Percentiles rank a stretch among this genome's conserved stretches.
Evolutionary conservation across 108 stramenopile species (phyloP).

Genomic region (Halocafeteria seosinensis): DNA sequence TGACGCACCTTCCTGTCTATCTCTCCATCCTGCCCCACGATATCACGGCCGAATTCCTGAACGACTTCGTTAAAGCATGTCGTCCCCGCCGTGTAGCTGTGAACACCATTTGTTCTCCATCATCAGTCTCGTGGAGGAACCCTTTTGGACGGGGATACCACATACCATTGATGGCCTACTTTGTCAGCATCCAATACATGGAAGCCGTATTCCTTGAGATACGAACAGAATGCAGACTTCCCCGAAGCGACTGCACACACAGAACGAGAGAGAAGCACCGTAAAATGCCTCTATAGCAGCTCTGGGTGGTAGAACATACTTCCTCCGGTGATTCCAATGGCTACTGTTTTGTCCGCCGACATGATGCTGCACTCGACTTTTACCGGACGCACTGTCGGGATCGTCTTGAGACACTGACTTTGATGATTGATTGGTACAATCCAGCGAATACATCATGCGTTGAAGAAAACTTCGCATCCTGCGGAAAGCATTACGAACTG

Average conservation of each 20-base stretch:
- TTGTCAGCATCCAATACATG: background rate
- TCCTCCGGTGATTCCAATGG: background rate
- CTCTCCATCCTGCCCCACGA: background rate
- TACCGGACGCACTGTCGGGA: too few species aligned
- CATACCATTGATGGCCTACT: background rate
- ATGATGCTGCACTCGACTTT: too few species aligned
- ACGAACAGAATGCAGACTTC: background rate
- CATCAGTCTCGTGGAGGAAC: background rate
- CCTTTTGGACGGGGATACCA: background rate
- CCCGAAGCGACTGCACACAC: background rate
- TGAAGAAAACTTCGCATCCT: too few species aligned
- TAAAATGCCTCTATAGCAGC: background rate
- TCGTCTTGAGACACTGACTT: too few species aligned
- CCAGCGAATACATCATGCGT: too few species aligned
- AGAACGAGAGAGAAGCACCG: background rate
- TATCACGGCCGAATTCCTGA: background rate
- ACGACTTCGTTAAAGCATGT: background rate
- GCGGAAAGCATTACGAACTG: too few species aligned
- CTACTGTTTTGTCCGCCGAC: too few species aligned
- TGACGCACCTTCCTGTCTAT: background rate
- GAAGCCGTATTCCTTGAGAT: background rate
- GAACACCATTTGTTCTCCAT: background rate
- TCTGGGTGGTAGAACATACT: background rate
- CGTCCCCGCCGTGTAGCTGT: background rate
- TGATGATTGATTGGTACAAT: too few species aligned